A percentile compares a stretch with the other conserved stretches of the same genome.
phyloP scores from a whole-genome alignment of 169 alveolate genomes.

The Cryptosporidium viatorum region DNA sequence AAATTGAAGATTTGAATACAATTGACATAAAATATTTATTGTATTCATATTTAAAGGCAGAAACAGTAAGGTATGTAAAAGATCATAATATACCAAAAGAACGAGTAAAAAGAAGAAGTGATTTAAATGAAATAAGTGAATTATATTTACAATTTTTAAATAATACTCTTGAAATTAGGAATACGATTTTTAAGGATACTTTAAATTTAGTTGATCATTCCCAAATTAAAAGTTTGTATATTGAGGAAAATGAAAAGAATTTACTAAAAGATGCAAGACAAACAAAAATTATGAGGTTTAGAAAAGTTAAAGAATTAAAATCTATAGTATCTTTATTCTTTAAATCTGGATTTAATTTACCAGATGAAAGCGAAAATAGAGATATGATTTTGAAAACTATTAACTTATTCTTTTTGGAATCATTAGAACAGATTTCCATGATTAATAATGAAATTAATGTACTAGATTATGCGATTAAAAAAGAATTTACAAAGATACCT shows the following conservation, averaged over 20 bases:
- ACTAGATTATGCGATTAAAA: background rate
- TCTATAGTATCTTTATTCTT: background rate
- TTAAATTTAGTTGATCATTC: conserved; percentile 8
- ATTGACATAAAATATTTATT: conserved; percentile 35
- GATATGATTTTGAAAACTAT: conserved; percentile 19
- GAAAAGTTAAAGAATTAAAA: conserved; percentile 40
- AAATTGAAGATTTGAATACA: conserved; percentile 54
- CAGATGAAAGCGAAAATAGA: conserved; percentile 48
- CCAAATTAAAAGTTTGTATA: background rate
- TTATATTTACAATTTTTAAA: conserved; percentile 35
- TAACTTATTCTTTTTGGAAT: conserved; percentile 48
- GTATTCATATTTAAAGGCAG: conserved; percentile 27
- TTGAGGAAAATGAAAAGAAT: background rate
- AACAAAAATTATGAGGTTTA: conserved; percentile 45
- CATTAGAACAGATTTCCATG: conserved; percentile 17
- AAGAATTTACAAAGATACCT: background rate
- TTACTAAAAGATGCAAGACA: conserved; percentile 1
- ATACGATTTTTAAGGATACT: conserved; percentile 20
- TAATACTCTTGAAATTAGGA: background rate
- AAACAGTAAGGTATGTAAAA: conserved; percentile 2
- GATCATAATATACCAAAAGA: conserved; percentile 9
- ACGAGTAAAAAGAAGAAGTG: background rate
- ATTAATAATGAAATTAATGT: conserved; percentile 17
- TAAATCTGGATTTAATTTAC: conserved; percentile 13
- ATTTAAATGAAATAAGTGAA: background rate